A percentile compares a stretch with the other conserved stretches of the same genome.
Evolutionary conservation across 2,329 filamentous ascomycete genomes (phyloP).

Genomic region (Fusarium floridanum): DNA sequence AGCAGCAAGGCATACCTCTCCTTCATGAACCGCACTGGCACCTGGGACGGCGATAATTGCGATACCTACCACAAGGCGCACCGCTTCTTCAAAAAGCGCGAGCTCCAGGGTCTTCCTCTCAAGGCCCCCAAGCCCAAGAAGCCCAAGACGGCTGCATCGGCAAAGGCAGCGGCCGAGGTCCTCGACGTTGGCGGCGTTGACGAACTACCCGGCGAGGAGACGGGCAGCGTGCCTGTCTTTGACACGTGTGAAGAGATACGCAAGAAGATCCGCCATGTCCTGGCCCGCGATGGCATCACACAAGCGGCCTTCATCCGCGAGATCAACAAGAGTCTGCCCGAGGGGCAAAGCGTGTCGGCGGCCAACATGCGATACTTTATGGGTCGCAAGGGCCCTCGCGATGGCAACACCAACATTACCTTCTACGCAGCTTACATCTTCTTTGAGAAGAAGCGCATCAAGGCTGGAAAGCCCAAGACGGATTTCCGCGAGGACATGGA

Average conservation of each 20-base stretch:
- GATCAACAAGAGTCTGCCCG: slow-evolving; percentile 57
- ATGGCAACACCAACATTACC: slow-evolving; percentile 61
- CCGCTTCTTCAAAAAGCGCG: slow-evolving; percentile 64
- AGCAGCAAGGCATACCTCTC: slow-evolving; percentile 54
- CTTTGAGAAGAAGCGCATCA: slow-evolving; percentile 70
- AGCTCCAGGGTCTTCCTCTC: slow-evolving; percentile 60
- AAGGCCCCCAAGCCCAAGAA: slow-evolving; percentile 51
- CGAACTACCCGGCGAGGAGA: slow-evolving; percentile 61
- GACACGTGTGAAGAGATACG: slow-evolving; percentile 71
- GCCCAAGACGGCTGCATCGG: slow-evolving; percentile 40
- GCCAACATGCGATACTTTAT: slow-evolving; percentile 64
- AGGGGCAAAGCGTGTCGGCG: slow-evolving; percentile 55
- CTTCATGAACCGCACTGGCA: slow-evolving; percentile 65
- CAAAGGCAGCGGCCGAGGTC: slow-evolving; percentile 38
- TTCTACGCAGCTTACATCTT: slow-evolving; percentile 70
- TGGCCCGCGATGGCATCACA: slow-evolving; percentile 59
- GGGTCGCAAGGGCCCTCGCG: slow-evolving; percentile 59
- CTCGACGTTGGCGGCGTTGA: slow-evolving; percentile 58
- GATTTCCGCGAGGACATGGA: slow-evolving; percentile 67
- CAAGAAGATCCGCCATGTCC: slow-evolving; percentile 66
- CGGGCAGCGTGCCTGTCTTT: slow-evolving; percentile 61
- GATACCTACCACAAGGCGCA: slow-evolving; percentile 54
- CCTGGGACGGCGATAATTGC: slow-evolving; percentile 51
- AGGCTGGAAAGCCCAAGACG: slow-evolving; percentile 64
- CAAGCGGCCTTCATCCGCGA: slow-evolving; percentile 65